phyloP scores from a whole-genome alignment of 2,329 filamentous ascomycete species.

The Aphanoascus verrucosus region DNA sequence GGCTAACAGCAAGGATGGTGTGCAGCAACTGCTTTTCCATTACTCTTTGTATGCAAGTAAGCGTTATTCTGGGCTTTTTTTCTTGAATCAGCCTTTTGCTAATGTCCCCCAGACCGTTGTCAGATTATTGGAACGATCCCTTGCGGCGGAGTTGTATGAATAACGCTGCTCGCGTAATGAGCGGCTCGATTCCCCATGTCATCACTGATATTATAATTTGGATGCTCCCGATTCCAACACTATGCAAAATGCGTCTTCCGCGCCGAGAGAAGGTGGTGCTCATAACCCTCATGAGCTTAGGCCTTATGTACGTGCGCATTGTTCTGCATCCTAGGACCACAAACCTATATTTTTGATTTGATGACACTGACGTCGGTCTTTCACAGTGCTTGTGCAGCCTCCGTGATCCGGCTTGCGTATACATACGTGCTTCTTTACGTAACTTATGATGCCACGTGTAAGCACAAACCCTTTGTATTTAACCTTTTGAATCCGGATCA shows the following conservation, averaged over 20 bases:
- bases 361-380: background rate
- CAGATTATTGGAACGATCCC: conserved; percentile 12
- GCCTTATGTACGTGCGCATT: conserved; percentile 13
- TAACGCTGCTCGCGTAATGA: conserved; percentile 10
- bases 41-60: conserved; percentile 16
- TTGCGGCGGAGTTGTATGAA: conserved; percentile 10
- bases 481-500: background rate
- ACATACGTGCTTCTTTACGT: conserved; percentile 10
- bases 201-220: conserved; percentile 16
- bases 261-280: conserved; percentile 13
- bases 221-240: conserved; percentile 16
- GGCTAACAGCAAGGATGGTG: background rate
- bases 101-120: conserved; percentile 10
- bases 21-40: conserved; percentile 14
- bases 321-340: background rate
- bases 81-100: background rate
- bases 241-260: conserved; percentile 15
- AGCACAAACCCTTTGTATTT: background rate
- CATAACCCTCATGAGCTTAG: conserved; percentile 16
- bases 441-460: conserved; percentile 17
- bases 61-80: background rate
- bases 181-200: conserved; percentile 13
- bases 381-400: conserved; percentile 15
- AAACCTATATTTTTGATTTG: background rate
- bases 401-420: conserved; percentile 14